Conservation (phyloP, 192 early-diverging fungal genomes). For the Backusella luteola region DNA sequence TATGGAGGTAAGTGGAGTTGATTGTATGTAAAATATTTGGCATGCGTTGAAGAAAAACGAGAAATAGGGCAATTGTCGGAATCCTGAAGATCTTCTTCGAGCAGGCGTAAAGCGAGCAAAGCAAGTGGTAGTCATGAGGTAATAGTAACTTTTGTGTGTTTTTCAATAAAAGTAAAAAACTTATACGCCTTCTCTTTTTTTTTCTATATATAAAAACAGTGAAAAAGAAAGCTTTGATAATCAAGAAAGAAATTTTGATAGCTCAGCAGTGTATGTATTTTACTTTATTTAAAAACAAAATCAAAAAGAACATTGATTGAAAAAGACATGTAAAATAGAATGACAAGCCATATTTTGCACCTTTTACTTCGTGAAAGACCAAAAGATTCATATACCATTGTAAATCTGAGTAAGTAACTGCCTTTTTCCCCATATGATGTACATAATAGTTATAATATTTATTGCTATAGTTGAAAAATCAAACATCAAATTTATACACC, state of each 20-base stretch:
- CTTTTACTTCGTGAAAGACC: constrained; percentile 40
- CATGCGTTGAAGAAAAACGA: not conserved
- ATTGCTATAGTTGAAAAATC: constrained; percentile 35
- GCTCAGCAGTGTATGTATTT: constrained; percentile 31
- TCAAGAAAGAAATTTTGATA: constrained; percentile 39
- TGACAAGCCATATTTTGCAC: constrained; percentile 58
- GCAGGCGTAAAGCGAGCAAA: constrained; percentile 42
- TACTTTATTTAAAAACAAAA: not conserved
- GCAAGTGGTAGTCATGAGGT: constrained; percentile 43
- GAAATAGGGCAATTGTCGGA: constrained; percentile 42
- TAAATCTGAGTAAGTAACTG: constrained; percentile 26
- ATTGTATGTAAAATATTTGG: not conserved
- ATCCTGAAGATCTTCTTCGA: constrained; percentile 43
- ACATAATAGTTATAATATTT: not conserved
- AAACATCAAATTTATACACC: constrained; percentile 56
- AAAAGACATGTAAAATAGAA: constrained; percentile 25
- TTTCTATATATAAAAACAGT: not conserved
- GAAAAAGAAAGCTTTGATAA: constrained; percentile 32
- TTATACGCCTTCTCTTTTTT: not conserved
- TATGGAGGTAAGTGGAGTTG: constrained; percentile 30
- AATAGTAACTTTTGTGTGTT: not conserved
- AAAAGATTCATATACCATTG: constrained; percentile 34
- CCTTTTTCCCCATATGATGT: not conserved
- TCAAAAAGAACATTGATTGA: not conserved
- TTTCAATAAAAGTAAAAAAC: not conserved